Conservation (phyloP, 2,329 filamentous ascomycete species). For the Colletotrichum camelliae region DNA sequence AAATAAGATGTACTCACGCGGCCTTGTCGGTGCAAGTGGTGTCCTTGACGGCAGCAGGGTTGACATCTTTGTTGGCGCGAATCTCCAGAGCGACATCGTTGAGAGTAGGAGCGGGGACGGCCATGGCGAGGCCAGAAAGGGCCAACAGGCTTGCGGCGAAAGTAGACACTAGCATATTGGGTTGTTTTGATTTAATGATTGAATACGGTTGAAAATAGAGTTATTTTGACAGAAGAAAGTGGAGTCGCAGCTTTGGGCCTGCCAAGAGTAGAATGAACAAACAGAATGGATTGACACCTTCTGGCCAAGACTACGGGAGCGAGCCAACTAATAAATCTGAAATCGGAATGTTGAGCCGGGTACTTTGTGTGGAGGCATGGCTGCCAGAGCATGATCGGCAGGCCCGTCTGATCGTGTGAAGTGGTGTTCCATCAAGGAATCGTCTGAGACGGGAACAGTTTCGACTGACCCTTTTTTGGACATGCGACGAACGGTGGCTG, state of each 20-base stretch:
- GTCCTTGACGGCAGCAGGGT: slow-evolving; percentile 2
- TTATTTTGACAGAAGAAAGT: not conserved
- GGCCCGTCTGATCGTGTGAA: not conserved
- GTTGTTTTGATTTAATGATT: not conserved
- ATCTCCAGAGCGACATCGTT: not conserved
- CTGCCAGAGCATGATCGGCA: not conserved
- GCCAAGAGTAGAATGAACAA: not conserved
- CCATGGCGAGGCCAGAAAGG: not conserved
- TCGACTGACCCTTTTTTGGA: not conserved
- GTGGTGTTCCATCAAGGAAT: not conserved
- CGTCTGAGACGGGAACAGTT: not conserved
- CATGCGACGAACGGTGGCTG: not conserved
- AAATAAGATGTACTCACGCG: not conserved
- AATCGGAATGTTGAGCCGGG: not conserved
- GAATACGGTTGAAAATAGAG: not conserved
- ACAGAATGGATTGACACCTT: not conserved
- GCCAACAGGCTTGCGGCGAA: not conserved
- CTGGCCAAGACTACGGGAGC: not conserved
- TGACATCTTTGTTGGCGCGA: not conserved
- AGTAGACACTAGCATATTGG: not conserved
- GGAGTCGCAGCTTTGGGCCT: not conserved
- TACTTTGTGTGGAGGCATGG: not conserved
- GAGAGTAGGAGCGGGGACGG: not conserved
- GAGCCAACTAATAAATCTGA: not conserved
- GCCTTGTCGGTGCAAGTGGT: not conserved